phyloP scores from a whole-genome alignment of 2,329 filamentous ascomycete genomes.

The Colletotrichum salicis region DNA sequence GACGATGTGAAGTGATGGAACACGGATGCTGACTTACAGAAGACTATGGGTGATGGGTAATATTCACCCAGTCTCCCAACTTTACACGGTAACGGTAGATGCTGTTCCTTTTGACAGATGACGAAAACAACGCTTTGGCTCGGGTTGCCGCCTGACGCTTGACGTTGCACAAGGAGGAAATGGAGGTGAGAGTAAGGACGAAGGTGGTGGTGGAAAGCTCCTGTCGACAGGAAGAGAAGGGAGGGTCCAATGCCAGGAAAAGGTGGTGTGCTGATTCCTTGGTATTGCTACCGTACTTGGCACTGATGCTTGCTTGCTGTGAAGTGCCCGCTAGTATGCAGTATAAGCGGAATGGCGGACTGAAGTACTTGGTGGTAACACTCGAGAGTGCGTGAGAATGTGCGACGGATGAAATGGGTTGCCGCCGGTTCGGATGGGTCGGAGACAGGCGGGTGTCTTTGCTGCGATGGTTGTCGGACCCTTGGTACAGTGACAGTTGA shows the following conservation, averaged over 20 bases:
- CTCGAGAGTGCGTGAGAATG: not conserved
- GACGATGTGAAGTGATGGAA: constrained; percentile 1
- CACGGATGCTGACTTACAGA: constrained; percentile 23
- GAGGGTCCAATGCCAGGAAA: not conserved
- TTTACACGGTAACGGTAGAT: constrained; percentile 18
- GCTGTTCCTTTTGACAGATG: constrained; percentile 13
- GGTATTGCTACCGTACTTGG: not conserved
- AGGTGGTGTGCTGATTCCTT: constrained; percentile 13
- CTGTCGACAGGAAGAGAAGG: not conserved
- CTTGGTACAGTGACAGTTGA: constrained; percentile 5
- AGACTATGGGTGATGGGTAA: constrained; percentile 14
- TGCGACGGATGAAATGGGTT: not conserved
- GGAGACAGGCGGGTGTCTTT: constrained; percentile 7
- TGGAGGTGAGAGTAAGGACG: not conserved
- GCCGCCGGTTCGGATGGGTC: constrained; percentile 29
- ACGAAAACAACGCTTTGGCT: constrained; percentile 21
- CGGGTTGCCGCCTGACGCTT: constrained; percentile 14
- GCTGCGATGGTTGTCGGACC: not conserved
- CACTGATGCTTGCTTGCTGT: not conserved
- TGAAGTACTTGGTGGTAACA: not conserved
- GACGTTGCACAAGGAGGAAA: constrained; percentile 22
- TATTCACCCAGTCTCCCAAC: not conserved
- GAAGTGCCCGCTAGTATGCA: not conserved
- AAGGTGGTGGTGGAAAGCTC: not conserved
- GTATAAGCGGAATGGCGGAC: not conserved